Evolutionary conservation across 805 yeast species (phyloP).

Genomic region (Starmerella vaccinii): DNA sequence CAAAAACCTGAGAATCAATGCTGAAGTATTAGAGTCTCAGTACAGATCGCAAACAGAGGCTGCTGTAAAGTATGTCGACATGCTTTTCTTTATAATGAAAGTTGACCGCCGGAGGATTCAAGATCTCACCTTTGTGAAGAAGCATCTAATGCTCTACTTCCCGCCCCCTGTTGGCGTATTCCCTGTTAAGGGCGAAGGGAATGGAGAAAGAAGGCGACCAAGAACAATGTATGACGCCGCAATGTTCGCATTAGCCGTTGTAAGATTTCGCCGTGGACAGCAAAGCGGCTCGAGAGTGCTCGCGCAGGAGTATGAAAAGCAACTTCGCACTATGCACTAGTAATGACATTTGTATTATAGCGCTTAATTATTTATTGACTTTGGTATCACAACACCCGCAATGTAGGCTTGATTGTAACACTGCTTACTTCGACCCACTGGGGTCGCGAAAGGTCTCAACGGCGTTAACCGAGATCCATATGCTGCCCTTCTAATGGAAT

Average conservation of each 20-base stretch:
- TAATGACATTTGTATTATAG: neutral
- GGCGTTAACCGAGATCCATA: too few relatives aligned
- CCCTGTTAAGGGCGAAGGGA: neutral
- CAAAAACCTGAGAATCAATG: neutral
- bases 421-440: too few relatives aligned
- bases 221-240: neutral
- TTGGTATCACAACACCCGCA: too few relatives aligned
- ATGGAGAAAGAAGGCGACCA: neutral
- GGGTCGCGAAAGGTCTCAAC: too few relatives aligned
- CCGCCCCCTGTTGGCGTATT: conserved; percentile 5
- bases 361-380: neutral
- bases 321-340: conserved; percentile 1
- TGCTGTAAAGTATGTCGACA: neutral
- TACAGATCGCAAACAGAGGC: neutral
- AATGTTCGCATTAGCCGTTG: neutral
- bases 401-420: too few relatives aligned
- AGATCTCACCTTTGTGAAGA: conserved; percentile 7
- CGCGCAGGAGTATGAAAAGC: conserved; percentile 2
- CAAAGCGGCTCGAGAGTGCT: neutral
- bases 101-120: conserved; percentile 1
- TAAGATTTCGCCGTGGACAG: neutral
- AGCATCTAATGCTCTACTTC: conserved; percentile 2
- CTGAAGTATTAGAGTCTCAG: neutral
- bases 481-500: too few relatives aligned
- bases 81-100: conserved; percentile 2